phyloP scores from a whole-genome alignment of 139 green algal genomes.

The Deuterostichococcus epilithicus region DNA sequence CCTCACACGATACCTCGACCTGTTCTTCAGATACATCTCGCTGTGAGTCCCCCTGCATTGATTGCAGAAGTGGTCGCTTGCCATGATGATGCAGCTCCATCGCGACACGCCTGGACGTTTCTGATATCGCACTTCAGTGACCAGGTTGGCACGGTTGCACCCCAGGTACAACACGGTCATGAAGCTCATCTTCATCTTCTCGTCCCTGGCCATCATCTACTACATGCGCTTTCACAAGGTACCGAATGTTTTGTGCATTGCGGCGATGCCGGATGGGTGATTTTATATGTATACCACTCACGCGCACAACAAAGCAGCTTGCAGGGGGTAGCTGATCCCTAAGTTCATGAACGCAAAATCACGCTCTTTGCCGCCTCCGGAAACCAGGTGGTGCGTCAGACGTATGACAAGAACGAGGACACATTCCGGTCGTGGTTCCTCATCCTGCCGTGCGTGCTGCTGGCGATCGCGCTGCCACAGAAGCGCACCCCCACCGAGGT shows the following conservation, averaged over 20 bases:
- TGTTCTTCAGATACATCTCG: conserved; percentile 91
- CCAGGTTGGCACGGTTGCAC: background rate
- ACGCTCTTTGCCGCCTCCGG: background rate
- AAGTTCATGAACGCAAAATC: background rate
- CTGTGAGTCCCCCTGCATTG: conserved; percentile 52
- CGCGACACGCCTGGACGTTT: background rate
- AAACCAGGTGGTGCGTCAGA: conserved; percentile 84
- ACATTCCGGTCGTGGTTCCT: conserved; percentile 91
- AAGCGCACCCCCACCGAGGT: conserved; percentile 80
- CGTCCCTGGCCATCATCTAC: conserved; percentile 83
- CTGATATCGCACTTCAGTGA: background rate
- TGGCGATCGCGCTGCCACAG: conserved; percentile 79
- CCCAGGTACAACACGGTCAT: conserved; percentile 96
- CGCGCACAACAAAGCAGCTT: too few species aligned
- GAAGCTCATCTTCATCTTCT: conserved; percentile 94
- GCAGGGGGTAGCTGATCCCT: background rate
- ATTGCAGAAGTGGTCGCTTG: background rate
- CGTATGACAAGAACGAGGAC: conserved; percentile 96
- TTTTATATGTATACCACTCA: too few species aligned
- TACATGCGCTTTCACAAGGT: conserved; percentile 87
- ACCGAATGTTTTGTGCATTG: too few species aligned
- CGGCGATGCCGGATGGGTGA: too few species aligned
- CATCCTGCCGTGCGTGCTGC: conserved; percentile 64
- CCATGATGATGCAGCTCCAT: background rate
- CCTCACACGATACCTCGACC: conserved; percentile 91